Conservation (phyloP, 2,329 filamentous ascomycete species). For the Penicillium sp. region DNA sequence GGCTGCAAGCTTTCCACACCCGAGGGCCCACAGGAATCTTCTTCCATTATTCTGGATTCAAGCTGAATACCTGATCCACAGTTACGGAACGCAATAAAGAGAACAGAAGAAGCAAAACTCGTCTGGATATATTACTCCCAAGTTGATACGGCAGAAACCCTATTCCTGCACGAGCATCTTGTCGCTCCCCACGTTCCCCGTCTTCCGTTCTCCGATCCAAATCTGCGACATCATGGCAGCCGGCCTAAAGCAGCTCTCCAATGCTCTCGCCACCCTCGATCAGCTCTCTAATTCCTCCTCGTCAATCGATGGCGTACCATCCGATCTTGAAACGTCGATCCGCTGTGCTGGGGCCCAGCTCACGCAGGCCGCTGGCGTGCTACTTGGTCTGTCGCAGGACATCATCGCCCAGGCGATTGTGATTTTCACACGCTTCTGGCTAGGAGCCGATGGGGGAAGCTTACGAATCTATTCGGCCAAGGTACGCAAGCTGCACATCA, state of each 20-base stretch:
- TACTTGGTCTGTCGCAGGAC: conserved; percentile 81
- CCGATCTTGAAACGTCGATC: conserved; percentile 45
- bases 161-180: conserved; percentile 7
- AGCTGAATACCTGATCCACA: not conserved
- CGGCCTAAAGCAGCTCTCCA: conserved; percentile 41
- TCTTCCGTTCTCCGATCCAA: not conserved
- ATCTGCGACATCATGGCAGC: conserved; percentile 24
- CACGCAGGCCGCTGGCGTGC: conserved; percentile 56
- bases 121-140: not conserved
- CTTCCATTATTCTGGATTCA: conserved; percentile 6
- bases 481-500: conserved; percentile 25
- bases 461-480: conserved; percentile 44
- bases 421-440: conserved; percentile 77
- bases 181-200: conserved; percentile 9
- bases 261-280: conserved; percentile 46
- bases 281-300: conserved; percentile 48
- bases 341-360: conserved; percentile 47
- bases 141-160: not conserved
- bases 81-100: not conserved
- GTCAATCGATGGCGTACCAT: conserved; percentile 43
- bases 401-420: conserved; percentile 83
- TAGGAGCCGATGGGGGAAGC: conserved; percentile 51
- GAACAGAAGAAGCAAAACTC: not conserved
- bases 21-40: conserved; percentile 22
- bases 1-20: conserved; percentile 29